Conservation (phyloP, 176 grass and related monocot species). For the Echinochloa phyllopogon region DNA sequence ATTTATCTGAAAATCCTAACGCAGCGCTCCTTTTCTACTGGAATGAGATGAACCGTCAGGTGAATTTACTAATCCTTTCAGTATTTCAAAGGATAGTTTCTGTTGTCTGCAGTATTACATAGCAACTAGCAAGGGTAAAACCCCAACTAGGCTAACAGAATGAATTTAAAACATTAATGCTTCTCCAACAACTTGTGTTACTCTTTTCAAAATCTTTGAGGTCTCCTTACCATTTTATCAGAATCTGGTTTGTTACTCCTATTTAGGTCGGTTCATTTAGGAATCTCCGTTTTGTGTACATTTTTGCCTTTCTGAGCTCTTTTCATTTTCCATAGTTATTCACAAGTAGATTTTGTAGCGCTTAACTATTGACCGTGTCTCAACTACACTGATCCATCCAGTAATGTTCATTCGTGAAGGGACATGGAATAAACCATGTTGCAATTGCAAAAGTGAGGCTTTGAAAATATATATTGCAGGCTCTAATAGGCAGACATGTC, state of each 20-base stretch:
- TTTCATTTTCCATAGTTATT: neutral
- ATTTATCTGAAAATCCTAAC: slow-evolving; percentile 80
- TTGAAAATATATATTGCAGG: neutral
- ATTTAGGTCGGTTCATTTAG: neutral
- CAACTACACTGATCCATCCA: slow-evolving; percentile 27
- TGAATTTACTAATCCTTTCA: slow-evolving; percentile 36
- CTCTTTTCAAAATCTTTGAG: slow-evolving; percentile 1
- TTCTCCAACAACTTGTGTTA: neutral
- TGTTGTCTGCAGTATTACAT: neutral
- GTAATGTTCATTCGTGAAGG: slow-evolving; percentile 10
- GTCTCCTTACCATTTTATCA: neutral
- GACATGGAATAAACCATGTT: neutral
- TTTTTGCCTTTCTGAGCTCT: neutral
- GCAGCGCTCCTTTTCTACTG: slow-evolving; percentile 93
- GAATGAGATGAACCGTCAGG: slow-evolving; percentile 92
- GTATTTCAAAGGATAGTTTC: slow-evolving; percentile 20
- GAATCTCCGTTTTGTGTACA: neutral
- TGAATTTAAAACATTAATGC: neutral
- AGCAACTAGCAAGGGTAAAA: neutral
- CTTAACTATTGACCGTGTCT: slow-evolving; percentile 31
- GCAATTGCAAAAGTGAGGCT: neutral
- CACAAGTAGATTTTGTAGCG: slow-evolving; percentile 13
- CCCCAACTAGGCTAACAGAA: neutral
- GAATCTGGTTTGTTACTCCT: neutral
- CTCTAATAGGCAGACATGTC: slow-evolving; percentile 34